phyloP scores from a whole-genome alignment of 805 yeast species.

The Candida verbasci region DNA sequence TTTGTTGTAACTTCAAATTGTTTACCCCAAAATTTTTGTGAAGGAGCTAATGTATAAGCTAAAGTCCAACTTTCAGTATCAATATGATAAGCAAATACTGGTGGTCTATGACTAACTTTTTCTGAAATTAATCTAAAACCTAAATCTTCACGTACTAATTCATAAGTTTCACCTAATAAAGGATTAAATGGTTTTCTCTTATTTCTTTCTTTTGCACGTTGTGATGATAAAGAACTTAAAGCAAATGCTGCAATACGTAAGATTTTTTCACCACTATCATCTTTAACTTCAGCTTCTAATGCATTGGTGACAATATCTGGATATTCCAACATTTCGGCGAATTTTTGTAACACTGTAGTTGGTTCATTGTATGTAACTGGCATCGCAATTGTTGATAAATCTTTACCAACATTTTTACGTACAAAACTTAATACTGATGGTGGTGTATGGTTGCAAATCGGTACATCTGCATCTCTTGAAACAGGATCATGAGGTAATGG shows the following conservation, averaged over 20 bases:
- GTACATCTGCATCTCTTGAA: slow-evolving; percentile 55
- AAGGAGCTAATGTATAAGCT: slow-evolving; percentile 62
- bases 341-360: slow-evolving; percentile 70
- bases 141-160: slow-evolving; percentile 77
- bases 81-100: slow-evolving; percentile 73
- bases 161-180: slow-evolving; percentile 88
- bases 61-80: slow-evolving; percentile 73
- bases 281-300: slow-evolving; percentile 35
- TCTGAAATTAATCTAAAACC: slow-evolving; percentile 76
- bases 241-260: slow-evolving; percentile 80
- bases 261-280: slow-evolving; percentile 53
- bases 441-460: slow-evolving; percentile 60
- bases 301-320: slow-evolving; percentile 63
- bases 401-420: slow-evolving; percentile 90
- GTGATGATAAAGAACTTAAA: slow-evolving; percentile 63
- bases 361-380: slow-evolving; percentile 96
- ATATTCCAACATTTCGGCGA: slow-evolving; percentile 79
- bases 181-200: slow-evolving; percentile 93
- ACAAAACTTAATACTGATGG: slow-evolving; percentile 78
- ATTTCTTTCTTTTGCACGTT: slow-evolving; percentile 70
- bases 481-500: slow-evolving; percentile 59
- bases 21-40: slow-evolving; percentile 94
- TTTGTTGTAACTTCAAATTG: slow-evolving; percentile 75
- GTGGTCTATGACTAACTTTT: slow-evolving; percentile 86
- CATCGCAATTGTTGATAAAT: slow-evolving; percentile 78